Evolutionary conservation across 331 rosid species (phyloP), one percentile per base, ranked within the genome.

Genomic region (Erythrophleum ivorense): DNA sequence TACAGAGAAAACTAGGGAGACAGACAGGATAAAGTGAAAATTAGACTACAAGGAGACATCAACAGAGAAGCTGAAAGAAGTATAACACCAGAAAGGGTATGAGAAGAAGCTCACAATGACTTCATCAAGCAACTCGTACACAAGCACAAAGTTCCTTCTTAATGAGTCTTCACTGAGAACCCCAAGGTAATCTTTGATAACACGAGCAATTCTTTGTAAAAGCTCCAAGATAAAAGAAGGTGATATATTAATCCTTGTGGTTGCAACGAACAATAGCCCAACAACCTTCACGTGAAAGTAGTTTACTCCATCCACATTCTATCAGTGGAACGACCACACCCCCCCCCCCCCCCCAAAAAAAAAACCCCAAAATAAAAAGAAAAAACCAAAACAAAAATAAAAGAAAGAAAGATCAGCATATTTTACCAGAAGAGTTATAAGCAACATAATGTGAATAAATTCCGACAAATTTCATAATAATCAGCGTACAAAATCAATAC

Each of bases 41-140:
- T 60, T 73, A 38, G 71, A 84, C 78, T 71, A 53, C 66, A 69
- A 82, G 62, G 67, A 45, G 68, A 75, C 78, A 14, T 16, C 63
- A 75, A 76, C 24, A 33, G 40, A 24, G 63, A 55, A 57, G 84
- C 64, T 71, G 49, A 62, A 73, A 71, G 58, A 80, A 83, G 71
- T 53, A 68, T 52, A 49, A 79, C 63, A 62, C 78, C 76, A 65
- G 72, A 82, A 43, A 69, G 65, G 57, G 69, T n/a, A 76, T 4
- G 78, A 82, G 62, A 77, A 78, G 62, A 81, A 46, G 73, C 97
- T 89, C 78, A 94, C 98, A 21, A 94, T 94, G 87, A 88, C 94
- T 94, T 94, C 98, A 79, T 94, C 98, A 4, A 94, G 98, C 86
- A 94, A 84, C 88, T 94, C 98, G 9, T 94, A 94, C 81, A 94